A percentile compares a stretch with the other conserved stretches of the same genome.
Conservation (phyloP, 2,329 filamentous ascomycete species). For the Corinectria fuckeliana region DNA sequence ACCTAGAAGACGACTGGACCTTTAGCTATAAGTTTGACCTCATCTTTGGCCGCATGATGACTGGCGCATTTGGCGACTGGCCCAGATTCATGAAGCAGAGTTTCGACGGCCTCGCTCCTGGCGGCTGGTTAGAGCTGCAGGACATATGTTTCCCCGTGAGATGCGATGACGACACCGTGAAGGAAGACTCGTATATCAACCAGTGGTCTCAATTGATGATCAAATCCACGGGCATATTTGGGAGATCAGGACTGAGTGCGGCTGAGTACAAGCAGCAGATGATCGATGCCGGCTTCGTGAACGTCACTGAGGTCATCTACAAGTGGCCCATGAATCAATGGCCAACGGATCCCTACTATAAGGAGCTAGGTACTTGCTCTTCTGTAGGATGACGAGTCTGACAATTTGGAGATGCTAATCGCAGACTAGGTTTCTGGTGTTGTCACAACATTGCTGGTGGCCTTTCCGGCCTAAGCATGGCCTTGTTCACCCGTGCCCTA, state of each 20-base stretch:
- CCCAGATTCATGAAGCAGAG: slow-evolving; percentile 46
- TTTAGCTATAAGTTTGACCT: slow-evolving; percentile 49
- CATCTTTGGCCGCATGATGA: slow-evolving; percentile 49
- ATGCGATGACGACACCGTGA: slow-evolving; percentile 51
- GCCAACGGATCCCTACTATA: slow-evolving; percentile 58
- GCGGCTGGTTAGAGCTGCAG: slow-evolving; percentile 52
- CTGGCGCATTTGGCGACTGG: slow-evolving; percentile 44
- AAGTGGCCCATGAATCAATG: slow-evolving; percentile 60
- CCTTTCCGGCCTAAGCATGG: slow-evolving; percentile 46
- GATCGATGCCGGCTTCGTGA: slow-evolving; percentile 58
- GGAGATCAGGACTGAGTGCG: slow-evolving; percentile 41
- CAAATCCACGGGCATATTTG: slow-evolving; percentile 39
- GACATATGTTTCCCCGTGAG: slow-evolving; percentile 49
- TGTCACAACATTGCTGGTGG: slow-evolving; percentile 44
- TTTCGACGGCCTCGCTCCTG: slow-evolving; percentile 48
- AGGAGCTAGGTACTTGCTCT: slow-evolving; percentile 52
- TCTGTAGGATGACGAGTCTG: no score
- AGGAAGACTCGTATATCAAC: slow-evolving; percentile 36
- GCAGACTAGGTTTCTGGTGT: slow-evolving; percentile 50
- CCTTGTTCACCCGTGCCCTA: slow-evolving; percentile 46
- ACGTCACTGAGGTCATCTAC: slow-evolving; percentile 55
- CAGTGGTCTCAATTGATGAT: slow-evolving; percentile 40
- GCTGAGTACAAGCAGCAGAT: slow-evolving; percentile 47
- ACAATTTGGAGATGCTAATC: not conserved
- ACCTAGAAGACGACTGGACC: slow-evolving; percentile 50